phyloP scores from a whole-genome alignment of 1,284 basidiomycete species.

The Puccinia triticina region DNA sequence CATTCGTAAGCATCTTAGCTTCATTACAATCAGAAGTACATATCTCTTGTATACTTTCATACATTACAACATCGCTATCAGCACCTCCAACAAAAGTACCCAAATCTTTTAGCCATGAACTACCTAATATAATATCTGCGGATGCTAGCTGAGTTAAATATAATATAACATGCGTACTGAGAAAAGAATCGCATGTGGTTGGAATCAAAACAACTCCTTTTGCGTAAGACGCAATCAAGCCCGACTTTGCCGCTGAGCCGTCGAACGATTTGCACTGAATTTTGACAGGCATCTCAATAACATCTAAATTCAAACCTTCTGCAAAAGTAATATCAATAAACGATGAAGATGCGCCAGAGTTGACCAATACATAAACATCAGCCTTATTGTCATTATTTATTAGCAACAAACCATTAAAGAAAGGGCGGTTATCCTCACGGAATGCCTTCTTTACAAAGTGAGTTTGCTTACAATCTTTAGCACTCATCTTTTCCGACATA shows the following conservation, averaged over 20 bases:
- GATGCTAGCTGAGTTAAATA: neutral
- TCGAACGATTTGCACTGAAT: no score
- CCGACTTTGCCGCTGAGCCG: no score
- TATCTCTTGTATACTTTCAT: neutral
- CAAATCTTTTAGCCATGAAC: neutral
- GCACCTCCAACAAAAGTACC: neutral
- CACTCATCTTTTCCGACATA: no score
- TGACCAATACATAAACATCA: neutral
- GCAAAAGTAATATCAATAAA: neutral
- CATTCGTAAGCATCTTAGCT: neutral
- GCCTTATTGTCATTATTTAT: neutral
- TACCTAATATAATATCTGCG: neutral
- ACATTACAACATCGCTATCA: neutral
- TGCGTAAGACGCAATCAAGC: no score
- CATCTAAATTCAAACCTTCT: neutral
- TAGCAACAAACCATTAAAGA: no score
- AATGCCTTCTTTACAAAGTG: no score
- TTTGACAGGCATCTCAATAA: no score
- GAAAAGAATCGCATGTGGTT: neutral
- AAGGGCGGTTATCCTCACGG: no score
- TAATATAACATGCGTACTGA: neutral
- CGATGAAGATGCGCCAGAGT: neutral
- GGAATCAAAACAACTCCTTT: no score
- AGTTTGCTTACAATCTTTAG: no score
- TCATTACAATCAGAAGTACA: no score